Percentiles rank a stretch among this genome's conserved stretches.
phyloP scores from a whole-genome alignment of 1,284 basidiomycete species.

The Leccinum pachyderme region DNA sequence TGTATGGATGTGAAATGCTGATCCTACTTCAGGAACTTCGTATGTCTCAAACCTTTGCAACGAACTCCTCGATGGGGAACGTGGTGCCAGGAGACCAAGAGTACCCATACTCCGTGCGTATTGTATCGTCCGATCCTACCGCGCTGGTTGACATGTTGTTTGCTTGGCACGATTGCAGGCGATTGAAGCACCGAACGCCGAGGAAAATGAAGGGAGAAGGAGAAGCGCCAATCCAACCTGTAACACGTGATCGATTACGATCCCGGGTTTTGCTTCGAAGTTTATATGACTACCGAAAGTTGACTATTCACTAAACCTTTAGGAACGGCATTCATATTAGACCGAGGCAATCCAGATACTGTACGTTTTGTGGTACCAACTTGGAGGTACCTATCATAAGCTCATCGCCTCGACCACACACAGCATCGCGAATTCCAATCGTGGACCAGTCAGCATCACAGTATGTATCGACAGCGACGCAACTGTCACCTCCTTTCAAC shows the following conservation, averaged over 20 bases:
- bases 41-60: slow-evolving; percentile 19
- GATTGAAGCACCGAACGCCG: background rate
- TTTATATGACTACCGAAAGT: background rate
- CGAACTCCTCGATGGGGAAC: slow-evolving; percentile 22
- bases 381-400: background rate
- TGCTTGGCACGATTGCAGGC: background rate
- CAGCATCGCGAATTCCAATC: background rate
- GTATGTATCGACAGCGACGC: background rate
- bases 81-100: slow-evolving; percentile 24
- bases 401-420: background rate
- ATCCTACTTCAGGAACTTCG: background rate
- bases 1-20: slow-evolving; percentile 26
- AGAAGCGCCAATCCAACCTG: background rate
- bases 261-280: background rate
- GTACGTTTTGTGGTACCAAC: background rate
- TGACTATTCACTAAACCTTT: background rate
- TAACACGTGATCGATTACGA: slow-evolving; percentile 8
- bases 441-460: background rate
- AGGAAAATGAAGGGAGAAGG: background rate
- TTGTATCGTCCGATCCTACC: slow-evolving; percentile 13
- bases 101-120: slow-evolving; percentile 19
- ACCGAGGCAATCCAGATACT: background rate
- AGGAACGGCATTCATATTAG: background rate
- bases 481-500: background rate
- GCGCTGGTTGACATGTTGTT: slow-evolving; percentile 14